These are phyloP conservation scores for Aspergillus homomorphus DNA, from an alignment of 495 filamentous ascomycete species.

Conservation along the genomic window DNA sequence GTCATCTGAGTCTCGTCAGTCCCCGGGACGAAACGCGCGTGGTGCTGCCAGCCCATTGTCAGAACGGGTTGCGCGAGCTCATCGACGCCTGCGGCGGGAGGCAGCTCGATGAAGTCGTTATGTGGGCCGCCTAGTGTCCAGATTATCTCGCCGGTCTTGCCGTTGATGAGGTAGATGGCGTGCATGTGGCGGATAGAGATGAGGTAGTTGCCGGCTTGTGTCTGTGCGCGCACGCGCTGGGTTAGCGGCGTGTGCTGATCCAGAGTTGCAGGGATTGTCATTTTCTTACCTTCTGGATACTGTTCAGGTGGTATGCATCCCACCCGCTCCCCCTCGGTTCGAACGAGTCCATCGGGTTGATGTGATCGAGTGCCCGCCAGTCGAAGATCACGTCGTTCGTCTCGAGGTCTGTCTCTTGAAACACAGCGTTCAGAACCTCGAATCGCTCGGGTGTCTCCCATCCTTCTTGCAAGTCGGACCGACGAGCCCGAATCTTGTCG, in stretches of 20 bases:
- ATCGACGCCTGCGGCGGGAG: neutral
- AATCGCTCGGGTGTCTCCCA: neutral
- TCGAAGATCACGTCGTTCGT: constrained; percentile 34
- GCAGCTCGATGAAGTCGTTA: constrained; percentile 19
- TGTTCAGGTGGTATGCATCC: constrained; percentile 33
- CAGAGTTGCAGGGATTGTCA: neutral
- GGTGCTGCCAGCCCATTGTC: constrained; percentile 20
- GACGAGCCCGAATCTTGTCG: constrained; percentile 22
- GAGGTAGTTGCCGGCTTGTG: constrained; percentile 45
- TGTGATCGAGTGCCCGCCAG: constrained; percentile 30
- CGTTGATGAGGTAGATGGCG: constrained; percentile 48
- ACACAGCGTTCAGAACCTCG: constrained; percentile 42
- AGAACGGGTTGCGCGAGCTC: constrained; percentile 8
- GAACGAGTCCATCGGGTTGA: constrained; percentile 20
- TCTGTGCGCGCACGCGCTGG: neutral
- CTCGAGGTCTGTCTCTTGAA: constrained; percentile 42
- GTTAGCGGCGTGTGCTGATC: neutral
- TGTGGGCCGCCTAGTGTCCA: constrained; percentile 46
- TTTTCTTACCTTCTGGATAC: constrained; percentile 22
- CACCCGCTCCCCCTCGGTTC: constrained; percentile 8
- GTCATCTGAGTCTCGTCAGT: constrained; percentile 20
- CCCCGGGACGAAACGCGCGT: constrained; percentile 23
- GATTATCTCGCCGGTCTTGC: constrained; percentile 46
- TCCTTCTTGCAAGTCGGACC: neutral
- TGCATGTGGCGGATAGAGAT: constrained; percentile 50